Base-by-base conservation (phyloP, 192 early-diverging fungal genomes). In the Coemansia sp. region DNA sequence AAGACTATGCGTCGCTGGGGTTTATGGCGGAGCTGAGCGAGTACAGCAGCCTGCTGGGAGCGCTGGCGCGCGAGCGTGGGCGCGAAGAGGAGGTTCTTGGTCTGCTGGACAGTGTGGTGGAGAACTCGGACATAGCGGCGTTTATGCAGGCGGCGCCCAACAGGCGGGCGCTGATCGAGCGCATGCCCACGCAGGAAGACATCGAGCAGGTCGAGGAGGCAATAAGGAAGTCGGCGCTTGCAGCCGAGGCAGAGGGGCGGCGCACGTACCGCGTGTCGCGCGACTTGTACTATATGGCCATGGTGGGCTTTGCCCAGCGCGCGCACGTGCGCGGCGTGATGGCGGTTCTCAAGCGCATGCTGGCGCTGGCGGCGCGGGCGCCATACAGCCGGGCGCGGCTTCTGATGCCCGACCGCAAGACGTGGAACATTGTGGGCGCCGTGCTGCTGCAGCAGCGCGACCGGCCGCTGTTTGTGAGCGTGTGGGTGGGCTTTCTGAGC, bases 251-350 rank as follows among this genome's bases (percentile, higher is more conserved):
- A 34, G 32, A n/a, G 23, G 16, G 44, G 20, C 10, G 10, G 15
- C 60, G 16, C 54, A 23, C 0, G 2, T 34, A 34, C 32, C 32
- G 32, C 10, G 40, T 76, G 17, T 70, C 73, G n/a, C 62, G 73
- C 16, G 42, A 30, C 5, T 56, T 78, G 43, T 78, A 71, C 31
- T 69, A 78, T 49, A 71, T 62, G 57, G 75, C 69, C 3, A 78
- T 78, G 75, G 53, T 50, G 8, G 75, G 75, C 1, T 78, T 78
- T 64, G 65, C 64, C 40, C 64, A 78, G 43, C 43, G 61, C 15
- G 71, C 64, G 51, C 64, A 78, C 26, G 64, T 78, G 1, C 69
- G 76, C 12, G 69, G 76, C 21, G 76, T 78, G 14, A 52, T 78
- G 55, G 61, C 44, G 36, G 56, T 78, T 2, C 61, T 78, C n/a